Base-by-base conservation (phyloP, 2,329 filamentous ascomycete genomes). In the Sarocladiaceae sp. region DNA sequence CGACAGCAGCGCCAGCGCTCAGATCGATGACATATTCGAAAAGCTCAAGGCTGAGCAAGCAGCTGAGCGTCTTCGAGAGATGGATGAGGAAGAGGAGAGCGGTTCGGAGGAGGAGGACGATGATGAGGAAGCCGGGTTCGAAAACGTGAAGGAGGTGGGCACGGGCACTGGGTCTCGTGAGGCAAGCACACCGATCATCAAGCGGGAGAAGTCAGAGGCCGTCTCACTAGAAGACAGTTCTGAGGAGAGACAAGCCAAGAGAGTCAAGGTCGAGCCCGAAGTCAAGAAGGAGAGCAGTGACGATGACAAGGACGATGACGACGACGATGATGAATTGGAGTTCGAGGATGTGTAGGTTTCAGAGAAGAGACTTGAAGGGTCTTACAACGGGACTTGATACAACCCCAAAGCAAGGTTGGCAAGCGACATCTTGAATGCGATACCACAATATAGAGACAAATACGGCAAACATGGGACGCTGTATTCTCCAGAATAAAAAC, bases 21-120 rank as follows among this genome's bases (percentile, higher is more conserved):
- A 79, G 53, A 79, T 90, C 56, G 84, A 86, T 52, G 81, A 82
- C 51, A 82, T 87, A 53, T 90, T 88, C 64, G 80, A 80, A 33
- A 79, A 79, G 54, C 74, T 90, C 17, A 84, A 83, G 59, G 78
- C 76, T 4, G 81, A 84, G 56, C 79, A 86, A 64, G 74, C 65
- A 53, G 44, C 67, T 55, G 78, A 70, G 59, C 62, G 65, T 33
- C 65, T 65, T 11, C 58, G 65, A 37, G 61, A 63, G 37, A 42
- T 36, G 53, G 52, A 31, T 22, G 47, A 54, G 11, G 54, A 53
- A 22, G 47, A 50, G 18, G 47, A 50, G 13, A 49, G 50, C 22
- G 53, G 53, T 22, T 55, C 53, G 15, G 59, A 59, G 17, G 58
- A 60, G 23, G 60, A 67, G 26, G 63, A 62, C 4, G 61, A 62